These are phyloP conservation scores for Hymenoscyphus linearis DNA, from an alignment of 2,329 filamentous ascomycete genomes.

Conservation along the genomic window DNA sequence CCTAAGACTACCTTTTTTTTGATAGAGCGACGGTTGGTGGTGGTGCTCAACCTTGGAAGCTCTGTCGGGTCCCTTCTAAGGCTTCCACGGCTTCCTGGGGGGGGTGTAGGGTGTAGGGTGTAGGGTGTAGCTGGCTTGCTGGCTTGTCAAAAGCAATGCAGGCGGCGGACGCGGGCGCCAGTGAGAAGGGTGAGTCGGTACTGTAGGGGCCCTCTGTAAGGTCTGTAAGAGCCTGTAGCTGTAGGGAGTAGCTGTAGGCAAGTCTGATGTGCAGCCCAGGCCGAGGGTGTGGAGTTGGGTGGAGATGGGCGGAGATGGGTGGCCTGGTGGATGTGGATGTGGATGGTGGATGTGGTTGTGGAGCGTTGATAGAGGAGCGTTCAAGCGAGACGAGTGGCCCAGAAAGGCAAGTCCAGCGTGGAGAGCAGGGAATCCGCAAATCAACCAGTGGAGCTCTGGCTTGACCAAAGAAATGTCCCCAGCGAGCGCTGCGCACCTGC, in stretches of 20 bases:
- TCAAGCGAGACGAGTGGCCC: neutral
- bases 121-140: neutral
- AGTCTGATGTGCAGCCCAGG: neutral
- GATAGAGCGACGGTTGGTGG: neutral
- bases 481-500: neutral
- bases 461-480: neutral
- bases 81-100: neutral
- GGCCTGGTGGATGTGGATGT: neutral
- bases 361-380: neutral
- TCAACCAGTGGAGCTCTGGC: neutral
- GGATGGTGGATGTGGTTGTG: neutral
- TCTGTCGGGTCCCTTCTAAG: neutral
- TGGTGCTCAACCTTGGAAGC: neutral
- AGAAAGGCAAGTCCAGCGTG: neutral
- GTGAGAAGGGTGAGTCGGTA: neutral
- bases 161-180: neutral
- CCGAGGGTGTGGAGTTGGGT: neutral
- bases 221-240: neutral
- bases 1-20: too few species aligned
- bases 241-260: neutral
- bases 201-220: neutral
- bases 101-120: neutral
- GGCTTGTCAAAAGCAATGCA: neutral
- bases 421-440: conserved; percentile 1
- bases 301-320: neutral